Evolutionary conservation across 805 yeast genomes (phyloP), one percentile per base, ranked within the genome.

Genomic region (Candida arabinofermentans): DNA sequence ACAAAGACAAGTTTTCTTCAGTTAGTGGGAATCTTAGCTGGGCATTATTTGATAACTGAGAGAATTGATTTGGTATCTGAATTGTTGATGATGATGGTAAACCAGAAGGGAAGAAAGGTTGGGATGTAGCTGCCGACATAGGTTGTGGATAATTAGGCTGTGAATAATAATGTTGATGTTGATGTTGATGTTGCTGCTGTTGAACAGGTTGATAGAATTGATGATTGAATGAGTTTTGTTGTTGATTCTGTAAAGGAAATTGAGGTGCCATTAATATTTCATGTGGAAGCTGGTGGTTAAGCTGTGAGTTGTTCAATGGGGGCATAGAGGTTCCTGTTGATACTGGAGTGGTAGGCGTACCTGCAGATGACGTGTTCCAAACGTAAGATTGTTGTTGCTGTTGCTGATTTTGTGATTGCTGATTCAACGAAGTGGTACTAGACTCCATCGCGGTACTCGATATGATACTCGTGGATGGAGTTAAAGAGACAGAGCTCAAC

Each of bases 1-100:
- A 42, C 30, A 56, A 42, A 27, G 53, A 50, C 36, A 69, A 51
- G 44, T 71, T 66, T 42, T 66, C 70, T 44, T 68, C 72, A 7
- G 73, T 66, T 40, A 69, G 51, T 7, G 59, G 62, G 36, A 43
- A 44, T 9, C 47, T 37, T 22, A 43, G 24, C 18, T 42, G 46
- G 8, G 40, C 2, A 23, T 31, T 24, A 30, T 23, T 37, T 4
- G 30, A 6, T 23, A 31, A 17, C 17, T 37, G 40, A 3, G 36
- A 4, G 14, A 38, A 32, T 5, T 38, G 36, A 24, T 33, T 26
- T 10, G 27, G 32, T 12, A 29, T 12, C 21, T 21, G 38, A 30
- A 34, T 24, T 12, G 21, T 13, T 21, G 30, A 4, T 21, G 21
- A 13, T 21, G 30, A 4, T 21, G 37, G 37, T 12, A 24, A 18